These are phyloP conservation scores for Phytophthora agathidicida DNA, from an alignment of 352 stramenopile genomes.

Conservation along the genomic window DNA sequence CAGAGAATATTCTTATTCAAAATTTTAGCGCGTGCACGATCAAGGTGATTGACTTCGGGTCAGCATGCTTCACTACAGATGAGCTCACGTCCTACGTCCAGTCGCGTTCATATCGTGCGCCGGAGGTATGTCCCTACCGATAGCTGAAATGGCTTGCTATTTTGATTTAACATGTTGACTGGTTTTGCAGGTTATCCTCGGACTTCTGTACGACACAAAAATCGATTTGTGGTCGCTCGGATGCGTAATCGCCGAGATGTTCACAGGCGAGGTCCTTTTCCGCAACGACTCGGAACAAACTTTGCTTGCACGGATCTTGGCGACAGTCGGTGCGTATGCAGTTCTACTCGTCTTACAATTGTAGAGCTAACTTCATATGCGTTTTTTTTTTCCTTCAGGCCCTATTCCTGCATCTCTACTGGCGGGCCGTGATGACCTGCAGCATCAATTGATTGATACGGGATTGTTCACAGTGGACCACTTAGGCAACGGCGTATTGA, in stretches of 20 bases:
- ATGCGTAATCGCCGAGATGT: conserved; percentile 89
- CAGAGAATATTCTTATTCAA: conserved; percentile 96
- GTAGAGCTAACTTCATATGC: not conserved
- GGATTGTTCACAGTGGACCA: conserved; percentile 59
- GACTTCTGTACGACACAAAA: conserved; percentile 88
- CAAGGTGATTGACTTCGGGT: conserved; percentile 99
- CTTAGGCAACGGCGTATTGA: conserved; percentile 55
- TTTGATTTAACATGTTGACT: conserved; percentile 61
- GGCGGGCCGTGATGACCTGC: conserved; percentile 48
- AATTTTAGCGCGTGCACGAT: conserved; percentile 93
- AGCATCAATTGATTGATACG: conserved; percentile 64
- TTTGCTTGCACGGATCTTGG: conserved; percentile 93
- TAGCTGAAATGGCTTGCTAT: not conserved
- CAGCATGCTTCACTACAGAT: conserved; percentile 94
- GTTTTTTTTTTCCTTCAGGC: conserved; percentile 27
- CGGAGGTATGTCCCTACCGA: conserved; percentile 88
- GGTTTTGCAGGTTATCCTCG: conserved; percentile 91
- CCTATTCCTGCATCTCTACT: conserved; percentile 73
- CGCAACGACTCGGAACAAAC: conserved; percentile 89
- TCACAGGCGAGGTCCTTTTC: conserved; percentile 89
- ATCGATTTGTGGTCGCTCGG: conserved; percentile 92
- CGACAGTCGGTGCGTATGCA: conserved; percentile 57
- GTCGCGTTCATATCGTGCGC: conserved; percentile 96
- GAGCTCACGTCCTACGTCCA: conserved; percentile 98
- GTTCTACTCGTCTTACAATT: not conserved